A percentile compares a stretch with the other conserved stretches of the same genome.
These are phyloP conservation scores for Saitozyma podzolica DNA, from an alignment of 768 basidiomycete species.

Conservation along the genomic window DNA sequence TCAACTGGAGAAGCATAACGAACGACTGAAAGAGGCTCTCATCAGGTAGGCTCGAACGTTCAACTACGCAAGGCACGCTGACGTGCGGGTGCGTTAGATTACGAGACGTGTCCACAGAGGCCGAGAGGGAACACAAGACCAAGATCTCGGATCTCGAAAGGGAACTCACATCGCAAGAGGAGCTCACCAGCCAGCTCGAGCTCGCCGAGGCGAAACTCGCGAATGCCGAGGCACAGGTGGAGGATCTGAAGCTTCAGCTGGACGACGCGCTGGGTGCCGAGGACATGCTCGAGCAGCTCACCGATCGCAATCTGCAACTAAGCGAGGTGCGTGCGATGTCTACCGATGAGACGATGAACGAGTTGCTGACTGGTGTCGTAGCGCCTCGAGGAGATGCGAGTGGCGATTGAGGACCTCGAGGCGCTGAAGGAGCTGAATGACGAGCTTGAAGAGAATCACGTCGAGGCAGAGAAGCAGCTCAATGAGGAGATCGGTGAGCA, in stretches of 20 bases:
- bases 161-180: conserved; percentile 73
- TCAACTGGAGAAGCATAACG: conserved; percentile 96
- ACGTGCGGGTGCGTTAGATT: conserved; percentile 57
- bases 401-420: conserved; percentile 94
- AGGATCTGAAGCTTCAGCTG: conserved; percentile 88
- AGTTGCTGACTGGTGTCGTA: conserved; percentile 45
- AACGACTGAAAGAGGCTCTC: conserved; percentile 89
- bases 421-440: conserved; percentile 93
- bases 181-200: conserved; percentile 78
- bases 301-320: conserved; percentile 86
- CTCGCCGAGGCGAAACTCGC: conserved; percentile 73
- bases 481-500: conserved; percentile 81
- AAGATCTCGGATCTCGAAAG: conserved; percentile 86
- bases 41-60: conserved; percentile 61
- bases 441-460: conserved; percentile 93
- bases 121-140: conserved; percentile 76
- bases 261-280: conserved; percentile 94
- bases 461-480: conserved; percentile 87
- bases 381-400: conserved; percentile 98
- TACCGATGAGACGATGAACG: too few species aligned
- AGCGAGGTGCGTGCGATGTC: conserved; percentile 66
- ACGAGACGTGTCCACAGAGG: conserved; percentile 83
- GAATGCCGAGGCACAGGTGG: conserved; percentile 87
- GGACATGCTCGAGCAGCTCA: conserved; percentile 92
- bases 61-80: not conserved